phyloP scores from a whole-genome alignment of 2,329 filamentous ascomycete genomes.

The Cryoendolithus antarcticus region DNA sequence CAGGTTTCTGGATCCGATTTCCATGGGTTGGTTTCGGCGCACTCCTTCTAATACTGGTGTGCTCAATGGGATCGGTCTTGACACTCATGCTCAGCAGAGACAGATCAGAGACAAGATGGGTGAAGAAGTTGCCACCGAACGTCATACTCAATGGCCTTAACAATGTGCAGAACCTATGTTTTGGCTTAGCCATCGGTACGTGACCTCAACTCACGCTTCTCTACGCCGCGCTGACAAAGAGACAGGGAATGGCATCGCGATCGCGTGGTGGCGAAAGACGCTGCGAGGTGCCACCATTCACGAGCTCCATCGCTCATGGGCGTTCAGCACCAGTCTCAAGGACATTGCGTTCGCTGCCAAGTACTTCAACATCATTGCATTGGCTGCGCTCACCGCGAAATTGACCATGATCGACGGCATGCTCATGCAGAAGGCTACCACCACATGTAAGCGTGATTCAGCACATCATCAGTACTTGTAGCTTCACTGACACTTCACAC shows the following conservation, averaged over 20 bases:
- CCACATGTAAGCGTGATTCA: constrained; percentile 1
- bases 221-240: too few relatives aligned
- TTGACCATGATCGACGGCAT: constrained; percentile 16
- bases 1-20: constrained; percentile 9
- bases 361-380: constrained; percentile 17
- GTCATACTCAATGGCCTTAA: constrained; percentile 13
- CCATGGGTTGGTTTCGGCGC: constrained; percentile 12
- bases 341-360: constrained; percentile 10
- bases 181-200: constrained; percentile 14
- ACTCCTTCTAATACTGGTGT: constrained; percentile 10
- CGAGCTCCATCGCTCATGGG: constrained; percentile 14
- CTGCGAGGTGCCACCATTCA: constrained; percentile 13
- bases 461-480: too few relatives aligned
- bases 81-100: constrained; percentile 1
- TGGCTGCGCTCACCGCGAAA: constrained; percentile 15
- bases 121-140: constrained; percentile 11
- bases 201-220: background rate
- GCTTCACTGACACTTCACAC: too few relatives aligned
- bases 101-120: constrained; percentile 8
- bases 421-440: constrained; percentile 12
- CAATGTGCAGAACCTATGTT: constrained; percentile 10
- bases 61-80: constrained; percentile 6
- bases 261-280: constrained; percentile 17
- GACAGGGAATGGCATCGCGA: constrained; percentile 11
- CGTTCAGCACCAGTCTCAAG: constrained; percentile 12